These are phyloP conservation scores for Aspergillus saccharolyticus DNA, from an alignment of 495 filamentous ascomycete species.

Conservation along the genomic window DNA sequence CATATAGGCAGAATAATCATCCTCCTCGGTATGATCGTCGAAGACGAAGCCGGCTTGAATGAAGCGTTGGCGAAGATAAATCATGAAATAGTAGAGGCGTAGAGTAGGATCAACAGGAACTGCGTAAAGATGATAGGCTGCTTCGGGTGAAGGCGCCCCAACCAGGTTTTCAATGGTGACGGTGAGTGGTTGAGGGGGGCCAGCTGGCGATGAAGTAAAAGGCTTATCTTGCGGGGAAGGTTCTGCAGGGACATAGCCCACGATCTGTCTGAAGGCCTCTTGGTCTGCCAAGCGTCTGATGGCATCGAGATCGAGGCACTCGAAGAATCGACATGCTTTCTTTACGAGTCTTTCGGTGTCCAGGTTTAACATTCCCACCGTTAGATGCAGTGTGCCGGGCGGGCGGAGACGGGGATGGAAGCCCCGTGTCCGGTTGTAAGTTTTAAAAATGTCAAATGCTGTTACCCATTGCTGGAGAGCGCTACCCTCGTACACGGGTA, in stretches of 20 bases:
- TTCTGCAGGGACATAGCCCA: neutral
- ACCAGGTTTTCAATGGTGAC: conserved; percentile 38
- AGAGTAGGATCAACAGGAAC: conserved; percentile 51
- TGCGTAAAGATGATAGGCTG: conserved; percentile 51
- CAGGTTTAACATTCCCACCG: conserved; percentile 83
- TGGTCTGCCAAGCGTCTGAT: conserved; percentile 40
- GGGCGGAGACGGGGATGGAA: conserved; percentile 67
- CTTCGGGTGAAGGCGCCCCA: conserved; percentile 27
- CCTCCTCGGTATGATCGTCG: conserved; percentile 38
- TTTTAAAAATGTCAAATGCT: no score
- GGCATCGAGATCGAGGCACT: conserved; percentile 44
- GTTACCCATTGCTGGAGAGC: no score
- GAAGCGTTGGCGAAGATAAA: conserved; percentile 56
- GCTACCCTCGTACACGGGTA: no score
- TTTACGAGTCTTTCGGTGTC: conserved; percentile 49
- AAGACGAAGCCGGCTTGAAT: conserved; percentile 54
- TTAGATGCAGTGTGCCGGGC: conserved; percentile 76
- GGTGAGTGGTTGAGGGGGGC: conserved; percentile 15
- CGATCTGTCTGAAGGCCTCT: neutral
- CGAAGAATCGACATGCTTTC: conserved; percentile 53
- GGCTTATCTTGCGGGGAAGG: neutral
- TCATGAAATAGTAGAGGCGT: conserved; percentile 58
- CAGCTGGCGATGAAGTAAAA: neutral
- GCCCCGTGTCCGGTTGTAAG: conserved; percentile 20
- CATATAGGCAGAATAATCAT: no score